A percentile compares a stretch with the other conserved stretches of the same genome.
These are phyloP conservation scores for Magnolia officinalis DNA, from an alignment of 164 flowering plant species.

Conservation along the genomic window DNA sequence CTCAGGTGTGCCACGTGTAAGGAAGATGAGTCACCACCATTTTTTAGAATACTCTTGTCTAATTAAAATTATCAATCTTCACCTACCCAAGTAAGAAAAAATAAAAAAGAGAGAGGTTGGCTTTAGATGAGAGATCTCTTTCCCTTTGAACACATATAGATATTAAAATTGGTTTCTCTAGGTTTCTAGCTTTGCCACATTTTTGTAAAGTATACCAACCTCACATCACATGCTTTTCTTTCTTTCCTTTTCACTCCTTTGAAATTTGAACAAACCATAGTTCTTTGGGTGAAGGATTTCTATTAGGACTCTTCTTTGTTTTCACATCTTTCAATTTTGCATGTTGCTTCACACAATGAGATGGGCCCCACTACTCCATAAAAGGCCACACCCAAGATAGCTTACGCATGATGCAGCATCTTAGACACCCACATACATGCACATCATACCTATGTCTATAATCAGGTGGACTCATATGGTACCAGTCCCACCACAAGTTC, in stretches of 20 bases:
- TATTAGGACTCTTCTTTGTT: slow-evolving; percentile 2
- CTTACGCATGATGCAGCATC: background rate
- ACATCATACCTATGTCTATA: too few relatives aligned
- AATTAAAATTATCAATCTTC: background rate
- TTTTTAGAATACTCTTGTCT: background rate
- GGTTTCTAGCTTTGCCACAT: slow-evolving; percentile 6
- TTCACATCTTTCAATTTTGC: slow-evolving; percentile 5
- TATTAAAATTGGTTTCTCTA: slow-evolving; percentile 14
- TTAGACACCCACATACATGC: background rate
- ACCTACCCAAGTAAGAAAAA: slow-evolving; percentile 4
- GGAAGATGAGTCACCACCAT: background rate
- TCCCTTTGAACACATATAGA: slow-evolving; percentile 6
- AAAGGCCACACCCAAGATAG: background rate
- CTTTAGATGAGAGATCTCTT: background rate
- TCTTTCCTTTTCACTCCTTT: background rate
- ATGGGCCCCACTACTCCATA: background rate
- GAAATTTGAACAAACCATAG: slow-evolving; percentile 11
- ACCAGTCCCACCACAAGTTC: too few relatives aligned
- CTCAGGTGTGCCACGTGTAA: background rate
- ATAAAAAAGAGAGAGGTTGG: background rate
- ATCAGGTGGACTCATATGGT: too few relatives aligned
- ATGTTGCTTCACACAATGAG: background rate
- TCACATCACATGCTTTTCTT: slow-evolving; percentile 15
- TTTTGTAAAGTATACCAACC: slow-evolving; percentile 14
- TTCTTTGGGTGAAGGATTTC: slow-evolving; percentile 11